Evolutionary conservation across 164 flowering plant species (phyloP).

Genomic region (Stephania japonica): DNA sequence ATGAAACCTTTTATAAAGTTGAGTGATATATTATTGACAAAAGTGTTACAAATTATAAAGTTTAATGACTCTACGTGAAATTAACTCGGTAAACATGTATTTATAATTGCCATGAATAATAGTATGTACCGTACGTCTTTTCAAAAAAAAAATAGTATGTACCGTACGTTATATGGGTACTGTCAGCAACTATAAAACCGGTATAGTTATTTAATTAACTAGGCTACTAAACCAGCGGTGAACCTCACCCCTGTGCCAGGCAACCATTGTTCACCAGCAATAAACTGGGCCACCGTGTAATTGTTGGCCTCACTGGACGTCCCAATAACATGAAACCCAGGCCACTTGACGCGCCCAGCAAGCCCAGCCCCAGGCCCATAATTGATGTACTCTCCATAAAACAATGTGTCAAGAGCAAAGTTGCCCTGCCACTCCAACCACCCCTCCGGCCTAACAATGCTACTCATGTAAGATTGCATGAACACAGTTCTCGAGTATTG

Average conservation of each 20-base stretch:
- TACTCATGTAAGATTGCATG: conserved; percentile 57
- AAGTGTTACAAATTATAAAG: no score
- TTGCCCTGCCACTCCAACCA: conserved; percentile 75
- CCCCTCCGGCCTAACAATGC: conserved; percentile 54
- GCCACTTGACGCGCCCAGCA: conserved; percentile 62
- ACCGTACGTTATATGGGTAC: no score
- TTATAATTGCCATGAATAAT: no score
- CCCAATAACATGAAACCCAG: conserved; percentile 44
- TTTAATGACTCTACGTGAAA: no score
- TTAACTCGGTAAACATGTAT: neutral
- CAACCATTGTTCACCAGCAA: conserved; percentile 71
- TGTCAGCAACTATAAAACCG: no score
- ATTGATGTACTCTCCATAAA: conserved; percentile 68
- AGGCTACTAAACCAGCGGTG: conserved; percentile 38
- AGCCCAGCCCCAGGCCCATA: conserved; percentile 65
- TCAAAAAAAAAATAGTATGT: no score
- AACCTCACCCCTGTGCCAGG: conserved; percentile 69
- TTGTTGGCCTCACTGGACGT: conserved; percentile 35
- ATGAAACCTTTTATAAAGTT: no score
- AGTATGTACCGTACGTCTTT: no score
- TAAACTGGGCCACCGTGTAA: conserved; percentile 61
- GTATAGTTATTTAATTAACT: neutral
- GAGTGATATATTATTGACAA: no score
- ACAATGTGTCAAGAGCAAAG: conserved; percentile 49
- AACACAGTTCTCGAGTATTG: conserved; percentile 54